Conservation (phyloP, 345 rosid species). For the Firmiana major region DNA sequence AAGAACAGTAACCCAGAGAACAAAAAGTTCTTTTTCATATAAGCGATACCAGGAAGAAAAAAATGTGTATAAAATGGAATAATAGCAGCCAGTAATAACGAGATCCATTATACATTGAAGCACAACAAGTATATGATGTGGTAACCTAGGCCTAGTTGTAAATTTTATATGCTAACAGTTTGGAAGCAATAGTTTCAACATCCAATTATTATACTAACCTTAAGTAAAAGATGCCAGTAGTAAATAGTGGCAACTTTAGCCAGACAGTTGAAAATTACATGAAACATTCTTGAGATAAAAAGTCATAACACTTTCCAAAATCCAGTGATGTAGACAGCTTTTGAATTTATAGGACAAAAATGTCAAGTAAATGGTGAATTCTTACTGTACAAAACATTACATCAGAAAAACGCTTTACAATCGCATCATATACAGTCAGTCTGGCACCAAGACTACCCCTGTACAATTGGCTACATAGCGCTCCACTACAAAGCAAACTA, state of each 20-base stretch:
- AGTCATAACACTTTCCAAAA: neutral
- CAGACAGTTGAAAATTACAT: neutral
- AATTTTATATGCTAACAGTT: neutral
- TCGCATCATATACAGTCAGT: neutral
- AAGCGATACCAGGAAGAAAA: neutral
- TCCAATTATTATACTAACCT: neutral
- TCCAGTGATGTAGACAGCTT: neutral
- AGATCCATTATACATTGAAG: neutral
- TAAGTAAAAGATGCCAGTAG: neutral
- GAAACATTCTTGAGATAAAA: neutral
- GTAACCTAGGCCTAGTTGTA: neutral
- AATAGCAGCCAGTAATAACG: neutral
- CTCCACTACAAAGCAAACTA: neutral
- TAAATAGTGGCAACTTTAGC: neutral
- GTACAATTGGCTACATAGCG: neutral
- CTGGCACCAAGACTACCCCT: neutral
- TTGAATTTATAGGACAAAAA: neutral
- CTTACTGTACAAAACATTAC: neutral
- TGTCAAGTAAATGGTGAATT: neutral
- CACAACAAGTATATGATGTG: neutral
- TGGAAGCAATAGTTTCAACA: neutral
- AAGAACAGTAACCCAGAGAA: neutral
- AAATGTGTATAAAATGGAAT: neutral
- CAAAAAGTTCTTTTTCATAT: neutral
- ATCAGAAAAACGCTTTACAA: constrained; percentile 4